Evolutionary conservation across 192 early-diverging fungal genomes (phyloP).

Genomic region (Coemansia sp.): DNA sequence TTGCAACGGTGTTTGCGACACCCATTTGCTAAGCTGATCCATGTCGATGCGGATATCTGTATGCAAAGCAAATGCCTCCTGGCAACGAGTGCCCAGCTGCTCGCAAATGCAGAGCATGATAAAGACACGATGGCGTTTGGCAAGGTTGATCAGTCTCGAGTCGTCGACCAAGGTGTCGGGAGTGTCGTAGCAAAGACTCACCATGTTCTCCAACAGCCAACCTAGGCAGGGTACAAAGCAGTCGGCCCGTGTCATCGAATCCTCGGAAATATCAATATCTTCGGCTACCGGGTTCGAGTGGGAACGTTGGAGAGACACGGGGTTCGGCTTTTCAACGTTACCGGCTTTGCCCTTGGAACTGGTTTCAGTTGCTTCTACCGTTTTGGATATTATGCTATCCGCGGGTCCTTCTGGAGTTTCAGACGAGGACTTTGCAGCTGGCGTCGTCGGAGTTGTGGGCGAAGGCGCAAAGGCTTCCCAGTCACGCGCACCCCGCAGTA

Average conservation of each 20-base stretch:
- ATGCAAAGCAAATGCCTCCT: constrained; percentile 52
- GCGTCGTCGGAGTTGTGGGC: constrained; percentile 19
- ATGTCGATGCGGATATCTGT: constrained; percentile 46
- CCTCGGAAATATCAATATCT: constrained; percentile 29
- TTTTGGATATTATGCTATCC: not conserved
- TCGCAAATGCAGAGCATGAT: constrained; percentile 60
- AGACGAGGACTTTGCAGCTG: not conserved
- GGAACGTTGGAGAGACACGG: constrained; percentile 31
- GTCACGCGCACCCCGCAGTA: constrained; percentile 51
- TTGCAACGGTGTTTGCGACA: constrained; percentile 38
- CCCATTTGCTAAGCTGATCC: constrained; percentile 33
- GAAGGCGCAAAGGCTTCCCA: constrained; percentile 34
- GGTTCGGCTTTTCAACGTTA: not conserved
- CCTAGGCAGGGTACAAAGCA: constrained; percentile 67
- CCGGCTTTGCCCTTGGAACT: not conserved
- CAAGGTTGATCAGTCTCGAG: constrained; percentile 63
- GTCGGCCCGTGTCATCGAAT: constrained; percentile 39
- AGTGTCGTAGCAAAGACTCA: constrained; percentile 67
- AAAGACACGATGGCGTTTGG: constrained; percentile 67
- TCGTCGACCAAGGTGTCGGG: constrained; percentile 59
- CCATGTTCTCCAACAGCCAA: constrained; percentile 72
- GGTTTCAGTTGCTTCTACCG: not conserved
- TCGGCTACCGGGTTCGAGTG: constrained; percentile 32
- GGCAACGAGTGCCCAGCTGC: constrained; percentile 51
- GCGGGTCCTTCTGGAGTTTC: not conserved